Percentiles rank a stretch among this genome's conserved stretches.
These are phyloP conservation scores for Solanum hybrid DNA, from an alignment of 305 asterid species.

Conservation along the genomic window DNA sequence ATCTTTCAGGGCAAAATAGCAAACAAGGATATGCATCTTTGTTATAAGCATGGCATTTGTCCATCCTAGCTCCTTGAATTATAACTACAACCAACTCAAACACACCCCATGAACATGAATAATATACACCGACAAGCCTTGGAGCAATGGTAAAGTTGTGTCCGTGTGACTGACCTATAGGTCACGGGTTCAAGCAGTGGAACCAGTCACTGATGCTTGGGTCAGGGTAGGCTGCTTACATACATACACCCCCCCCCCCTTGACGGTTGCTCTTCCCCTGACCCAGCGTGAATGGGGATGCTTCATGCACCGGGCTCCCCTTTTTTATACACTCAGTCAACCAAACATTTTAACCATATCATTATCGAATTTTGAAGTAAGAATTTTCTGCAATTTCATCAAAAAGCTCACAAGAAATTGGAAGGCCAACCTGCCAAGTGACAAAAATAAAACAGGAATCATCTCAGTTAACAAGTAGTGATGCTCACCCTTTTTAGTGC, in stretches of 20 bases:
- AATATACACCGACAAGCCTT: not conserved
- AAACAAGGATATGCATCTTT: not conserved
- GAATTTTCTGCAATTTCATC: not conserved
- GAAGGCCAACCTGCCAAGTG: not conserved
- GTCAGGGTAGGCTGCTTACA: not conserved
- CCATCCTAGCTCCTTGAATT: not conserved
- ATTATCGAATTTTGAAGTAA: not conserved
- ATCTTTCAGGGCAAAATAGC: not conserved
- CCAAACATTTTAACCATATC: not conserved
- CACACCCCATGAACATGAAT: not conserved
- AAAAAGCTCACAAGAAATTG: not conserved
- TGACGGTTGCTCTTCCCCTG: not conserved
- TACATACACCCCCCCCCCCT: not conserved
- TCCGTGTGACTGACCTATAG: not conserved
- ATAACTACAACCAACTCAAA: not conserved
- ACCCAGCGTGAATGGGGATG: not conserved
- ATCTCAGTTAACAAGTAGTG: not conserved
- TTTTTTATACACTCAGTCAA: not conserved
- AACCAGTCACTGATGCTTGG: not conserved
- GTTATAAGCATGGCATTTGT: not conserved
- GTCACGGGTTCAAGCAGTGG: not conserved
- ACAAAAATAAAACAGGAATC: not conserved
- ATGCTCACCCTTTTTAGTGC: slow-evolving; percentile 59
- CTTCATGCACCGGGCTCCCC: not conserved
- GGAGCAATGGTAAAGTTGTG: not conserved